Conservation (phyloP, 108 stramenopile genomes). For the Cyclotella baltica region DNA sequence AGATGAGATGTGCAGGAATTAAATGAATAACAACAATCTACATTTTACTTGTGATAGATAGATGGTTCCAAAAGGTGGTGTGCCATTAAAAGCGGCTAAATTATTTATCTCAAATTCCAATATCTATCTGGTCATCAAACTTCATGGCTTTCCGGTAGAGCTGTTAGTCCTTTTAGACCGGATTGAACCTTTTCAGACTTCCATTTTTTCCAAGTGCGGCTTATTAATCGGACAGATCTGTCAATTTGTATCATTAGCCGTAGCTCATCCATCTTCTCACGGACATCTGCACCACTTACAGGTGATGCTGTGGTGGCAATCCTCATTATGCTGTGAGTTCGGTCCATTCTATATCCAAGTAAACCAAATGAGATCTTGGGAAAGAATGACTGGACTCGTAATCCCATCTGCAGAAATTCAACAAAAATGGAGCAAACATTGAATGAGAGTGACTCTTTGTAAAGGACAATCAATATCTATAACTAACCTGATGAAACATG, state of each 20-base stretch:
- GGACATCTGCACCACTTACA: conserved; percentile 57
- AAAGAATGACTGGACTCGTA: conserved; percentile 46
- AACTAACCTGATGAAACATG: conserved; percentile 60
- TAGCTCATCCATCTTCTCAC: conserved; percentile 70
- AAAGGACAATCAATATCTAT: no score
- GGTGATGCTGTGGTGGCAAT: conserved; percentile 59
- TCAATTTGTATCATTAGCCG: conserved; percentile 64
- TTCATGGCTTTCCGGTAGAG: no score
- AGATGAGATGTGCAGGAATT: no score
- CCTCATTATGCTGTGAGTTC: conserved; percentile 61
- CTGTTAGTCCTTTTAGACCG: no score
- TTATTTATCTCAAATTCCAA: no score
- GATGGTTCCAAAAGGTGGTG: no score
- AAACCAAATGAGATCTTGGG: conserved; percentile 54
- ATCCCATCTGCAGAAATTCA: conserved; percentile 53
- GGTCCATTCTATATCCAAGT: conserved; percentile 55
- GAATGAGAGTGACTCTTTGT: neutral
- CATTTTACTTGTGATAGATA: no score
- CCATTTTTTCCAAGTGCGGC: conserved; percentile 52
- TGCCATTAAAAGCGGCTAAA: no score
- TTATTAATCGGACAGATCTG: conserved; percentile 66
- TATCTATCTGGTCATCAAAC: no score
- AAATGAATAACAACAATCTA: no score
- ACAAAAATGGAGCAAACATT: neutral
- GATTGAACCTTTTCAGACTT: neutral